A percentile compares a stretch with the other conserved stretches of the same genome.
These are phyloP conservation scores for Aspergillus heteromorphus DNA, from an alignment of 495 filamentous ascomycete genomes.

Conservation along the genomic window DNA sequence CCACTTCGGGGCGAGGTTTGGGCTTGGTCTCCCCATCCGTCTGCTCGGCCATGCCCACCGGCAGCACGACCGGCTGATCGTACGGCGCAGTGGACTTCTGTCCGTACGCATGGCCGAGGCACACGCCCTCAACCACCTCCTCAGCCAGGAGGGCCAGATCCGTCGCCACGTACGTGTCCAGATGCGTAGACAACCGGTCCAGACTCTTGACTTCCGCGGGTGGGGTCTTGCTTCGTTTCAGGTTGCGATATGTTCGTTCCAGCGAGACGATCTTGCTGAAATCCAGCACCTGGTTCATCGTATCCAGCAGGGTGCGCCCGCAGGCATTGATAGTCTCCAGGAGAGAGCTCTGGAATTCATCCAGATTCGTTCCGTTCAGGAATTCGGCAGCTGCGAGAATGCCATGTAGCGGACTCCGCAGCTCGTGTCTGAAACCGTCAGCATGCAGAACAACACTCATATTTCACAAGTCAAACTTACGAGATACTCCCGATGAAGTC, in stretches of 20 bases:
- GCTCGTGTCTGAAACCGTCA: slow-evolving; percentile 54
- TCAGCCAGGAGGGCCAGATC: slow-evolving; percentile 40
- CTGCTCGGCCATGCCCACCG: slow-evolving; percentile 7
- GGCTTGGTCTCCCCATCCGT: neutral
- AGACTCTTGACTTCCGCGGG: slow-evolving; percentile 27
- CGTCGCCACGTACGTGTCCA: slow-evolving; percentile 44
- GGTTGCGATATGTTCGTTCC: slow-evolving; percentile 39
- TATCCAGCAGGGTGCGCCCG: slow-evolving; percentile 70
- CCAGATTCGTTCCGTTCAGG: slow-evolving; percentile 39
- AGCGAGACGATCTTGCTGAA: slow-evolving; percentile 64
- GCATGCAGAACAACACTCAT: slow-evolving; percentile 19
- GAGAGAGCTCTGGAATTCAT: slow-evolving; percentile 56
- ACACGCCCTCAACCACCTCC: slow-evolving; percentile 49
- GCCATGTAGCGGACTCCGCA: slow-evolving; percentile 72
- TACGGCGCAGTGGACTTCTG: slow-evolving; percentile 25
- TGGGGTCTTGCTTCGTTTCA: slow-evolving; percentile 29
- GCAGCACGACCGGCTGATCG: slow-evolving; percentile 21
- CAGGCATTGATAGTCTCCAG: slow-evolving; percentile 71
- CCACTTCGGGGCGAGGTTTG: slow-evolving; percentile 30
- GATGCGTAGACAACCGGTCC: slow-evolving; percentile 30
- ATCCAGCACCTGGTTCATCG: slow-evolving; percentile 71
- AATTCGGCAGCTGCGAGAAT: slow-evolving; percentile 71
- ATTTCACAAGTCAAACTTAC: slow-evolving; percentile 32
- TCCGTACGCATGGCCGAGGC: slow-evolving; percentile 45
- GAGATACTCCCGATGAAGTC: slow-evolving; percentile 76